Percentiles rank a stretch among this genome's conserved stretches.
Evolutionary conservation across 2,329 filamentous ascomycete species (phyloP).

Genomic region (Aspergillus sp.): DNA sequence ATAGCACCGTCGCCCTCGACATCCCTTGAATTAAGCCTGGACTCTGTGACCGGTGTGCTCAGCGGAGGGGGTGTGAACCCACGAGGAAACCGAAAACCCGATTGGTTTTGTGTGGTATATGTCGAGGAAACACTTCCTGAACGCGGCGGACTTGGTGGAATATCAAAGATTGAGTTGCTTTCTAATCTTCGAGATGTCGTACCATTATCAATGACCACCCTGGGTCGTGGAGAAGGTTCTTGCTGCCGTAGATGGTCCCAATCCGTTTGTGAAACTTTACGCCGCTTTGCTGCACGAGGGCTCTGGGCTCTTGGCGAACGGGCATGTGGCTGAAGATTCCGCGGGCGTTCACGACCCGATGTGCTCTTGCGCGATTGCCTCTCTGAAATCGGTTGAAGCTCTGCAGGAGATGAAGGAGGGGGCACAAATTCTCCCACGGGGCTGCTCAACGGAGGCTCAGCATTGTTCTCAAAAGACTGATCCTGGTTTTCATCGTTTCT

Average conservation of each 20-base stretch:
- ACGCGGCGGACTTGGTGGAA: slow-evolving; percentile 34
- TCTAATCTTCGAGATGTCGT: slow-evolving; percentile 6
- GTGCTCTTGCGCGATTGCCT: background rate
- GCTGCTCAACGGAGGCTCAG: slow-evolving; percentile 25
- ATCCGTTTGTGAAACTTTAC: slow-evolving; percentile 23
- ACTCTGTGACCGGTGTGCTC: slow-evolving; percentile 18
- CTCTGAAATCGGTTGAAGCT: slow-evolving; percentile 2
- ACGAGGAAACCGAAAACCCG: slow-evolving; percentile 31
- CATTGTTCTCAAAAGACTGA: slow-evolving; percentile 25
- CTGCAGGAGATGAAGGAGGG: slow-evolving; percentile 19
- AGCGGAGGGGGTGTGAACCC: slow-evolving; percentile 23
- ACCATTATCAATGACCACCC: slow-evolving; percentile 20
- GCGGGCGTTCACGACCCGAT: background rate
- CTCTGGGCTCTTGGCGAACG: slow-evolving; percentile 9
- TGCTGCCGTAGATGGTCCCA: slow-evolving; percentile 5
- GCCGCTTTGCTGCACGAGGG: slow-evolving; percentile 22
- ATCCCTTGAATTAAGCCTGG: slow-evolving; percentile 12
- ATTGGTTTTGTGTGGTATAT: slow-evolving; percentile 11
- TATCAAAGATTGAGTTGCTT: slow-evolving; percentile 20
- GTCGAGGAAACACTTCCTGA: slow-evolving; percentile 27
- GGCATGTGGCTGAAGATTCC: slow-evolving; percentile 2
- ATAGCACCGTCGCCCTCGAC: slow-evolving; percentile 8
- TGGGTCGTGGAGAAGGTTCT: slow-evolving; percentile 9
- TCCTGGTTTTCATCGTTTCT: slow-evolving; percentile 23
- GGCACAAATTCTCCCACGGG: slow-evolving; percentile 23